These are phyloP conservation scores for Gastrolobium bilobum DNA, from an alignment of 306 rosid genomes.

Conservation along the genomic window DNA sequence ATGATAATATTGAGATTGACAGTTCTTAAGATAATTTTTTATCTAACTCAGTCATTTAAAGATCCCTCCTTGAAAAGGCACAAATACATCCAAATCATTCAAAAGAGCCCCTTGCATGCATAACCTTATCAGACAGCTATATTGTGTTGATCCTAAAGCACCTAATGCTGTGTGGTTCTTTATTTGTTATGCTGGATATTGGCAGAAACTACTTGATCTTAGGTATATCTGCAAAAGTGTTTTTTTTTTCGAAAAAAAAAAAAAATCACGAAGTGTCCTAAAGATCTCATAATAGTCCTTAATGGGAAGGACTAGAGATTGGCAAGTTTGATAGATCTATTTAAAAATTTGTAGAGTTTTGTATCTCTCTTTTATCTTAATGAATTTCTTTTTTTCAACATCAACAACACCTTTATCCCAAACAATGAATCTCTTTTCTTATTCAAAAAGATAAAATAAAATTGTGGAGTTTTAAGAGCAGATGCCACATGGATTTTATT, in stretches of 20 bases:
- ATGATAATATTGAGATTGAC: not conserved
- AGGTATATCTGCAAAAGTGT: not conserved
- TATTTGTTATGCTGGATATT: not conserved
- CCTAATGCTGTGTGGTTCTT: constrained; percentile 13
- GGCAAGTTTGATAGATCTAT: constrained; percentile 11
- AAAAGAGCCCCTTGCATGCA: not conserved
- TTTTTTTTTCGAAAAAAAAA: too few species aligned
- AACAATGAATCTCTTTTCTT: too few species aligned
- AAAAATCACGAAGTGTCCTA: not conserved
- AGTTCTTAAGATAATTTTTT: too few species aligned
- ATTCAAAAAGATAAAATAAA: not conserved
- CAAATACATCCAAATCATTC: not conserved
- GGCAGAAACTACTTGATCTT: constrained; percentile 2
- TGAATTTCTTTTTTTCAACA: not conserved
- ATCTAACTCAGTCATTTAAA: not conserved
- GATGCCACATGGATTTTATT: not conserved
- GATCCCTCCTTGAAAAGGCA: not conserved
- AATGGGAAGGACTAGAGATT: not conserved
- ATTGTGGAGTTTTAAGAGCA: not conserved
- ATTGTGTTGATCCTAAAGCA: constrained; percentile 25
- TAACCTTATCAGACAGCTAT: not conserved
- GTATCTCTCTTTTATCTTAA: not conserved
- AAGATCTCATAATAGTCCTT: not conserved
- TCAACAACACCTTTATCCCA: too few species aligned
- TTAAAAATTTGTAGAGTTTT: not conserved